Base-by-base conservation (phyloP, 371 early-diverging fungal genomes). In the Dichotomocladium elegans region DNA sequence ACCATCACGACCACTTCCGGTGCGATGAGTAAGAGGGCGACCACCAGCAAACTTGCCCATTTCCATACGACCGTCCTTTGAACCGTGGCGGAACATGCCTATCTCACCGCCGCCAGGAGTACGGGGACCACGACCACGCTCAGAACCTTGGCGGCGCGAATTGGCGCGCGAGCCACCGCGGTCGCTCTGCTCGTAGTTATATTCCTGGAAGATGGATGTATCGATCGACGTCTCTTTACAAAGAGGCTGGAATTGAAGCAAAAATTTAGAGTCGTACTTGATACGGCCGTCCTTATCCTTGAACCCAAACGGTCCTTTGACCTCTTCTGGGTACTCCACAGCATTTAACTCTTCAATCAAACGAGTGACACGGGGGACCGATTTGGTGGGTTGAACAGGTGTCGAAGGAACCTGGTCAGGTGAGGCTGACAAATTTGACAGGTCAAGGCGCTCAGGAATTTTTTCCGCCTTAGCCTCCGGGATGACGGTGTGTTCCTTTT, bases 201-300 rank as follows among this genome's bases (percentile, higher is more conserved):
- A 80, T 15, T 37, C 37, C 28, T 88, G 83, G 52, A 85, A 79
- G 31, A 82, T 78, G 19, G 83, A 79, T 21, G 93, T 71, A 29
- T 86, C 84, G 9, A 75, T 72, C 10, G 90, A 90, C 42, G 80
- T 70, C 27, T 83, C 81, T 28, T 66, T 72, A 67, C 90, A 85
- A 33, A 86, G 68, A 9, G 71, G 68, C 64, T 74, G 75, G 72
- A 94, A 93, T 53, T 82, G 84, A 72, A 89, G 69, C 70, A 96
- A 79, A 67, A 94, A 96, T 47, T 75, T 82, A 50, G 79, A 77
- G 24, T 79, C 77, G 57, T 89, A 89, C 54, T 77, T 65, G 46
- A 77, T 77, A 61, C 77, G 80, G 41, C 82, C 81, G 40, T 66
- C 66, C 7, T 28, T 48, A 51, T 72, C 66, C 49, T 67, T 59